These are phyloP conservation scores for Phialocephala sp. DNA, from an alignment of 2,329 filamentous ascomycete species.

Conservation along the genomic window DNA sequence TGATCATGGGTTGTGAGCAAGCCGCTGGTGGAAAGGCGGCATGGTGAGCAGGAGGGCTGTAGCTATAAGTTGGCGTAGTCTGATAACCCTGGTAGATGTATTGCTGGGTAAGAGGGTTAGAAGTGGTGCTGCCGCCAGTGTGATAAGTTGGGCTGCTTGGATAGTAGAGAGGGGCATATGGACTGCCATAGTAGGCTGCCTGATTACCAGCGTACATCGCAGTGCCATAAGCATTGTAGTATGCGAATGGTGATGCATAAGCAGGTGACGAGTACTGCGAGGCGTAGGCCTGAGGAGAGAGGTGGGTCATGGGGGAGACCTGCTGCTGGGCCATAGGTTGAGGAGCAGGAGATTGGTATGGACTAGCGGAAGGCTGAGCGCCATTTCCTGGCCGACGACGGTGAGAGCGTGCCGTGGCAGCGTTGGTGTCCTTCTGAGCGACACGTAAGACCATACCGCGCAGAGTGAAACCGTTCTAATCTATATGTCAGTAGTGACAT, in stretches of 20 bases:
- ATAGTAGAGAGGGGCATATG: neutral
- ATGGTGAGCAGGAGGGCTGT: slow-evolving; percentile 3
- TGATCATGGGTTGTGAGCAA: slow-evolving; percentile 21
- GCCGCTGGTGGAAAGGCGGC: slow-evolving; percentile 18
- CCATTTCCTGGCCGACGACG: slow-evolving; percentile 16
- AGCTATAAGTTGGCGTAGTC: slow-evolving; percentile 14
- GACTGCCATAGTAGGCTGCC: neutral
- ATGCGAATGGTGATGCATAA: slow-evolving; percentile 22
- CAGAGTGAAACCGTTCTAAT: slow-evolving; percentile 35
- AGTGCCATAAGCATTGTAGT: neutral
- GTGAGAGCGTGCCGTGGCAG: slow-evolving; percentile 21
- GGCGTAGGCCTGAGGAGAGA: slow-evolving; percentile 28
- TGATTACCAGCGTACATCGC: neutral
- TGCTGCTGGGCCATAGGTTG: slow-evolving; percentile 19
- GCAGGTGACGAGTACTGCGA: slow-evolving; percentile 23
- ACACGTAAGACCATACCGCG: slow-evolving; percentile 38
- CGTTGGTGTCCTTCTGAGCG: slow-evolving; percentile 41
- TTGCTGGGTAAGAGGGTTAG: slow-evolving; percentile 25
- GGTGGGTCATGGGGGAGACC: slow-evolving; percentile 24
- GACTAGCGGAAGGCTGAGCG: slow-evolving; percentile 15
- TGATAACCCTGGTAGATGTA: slow-evolving; percentile 27
- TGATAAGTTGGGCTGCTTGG: neutral
- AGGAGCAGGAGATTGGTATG: slow-evolving; percentile 30
- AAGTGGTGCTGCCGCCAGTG: neutral
- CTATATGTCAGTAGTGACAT: slow-evolving; percentile 11